phyloP scores from a whole-genome alignment of 345 rosid species.

The Reutealis trisperma region DNA sequence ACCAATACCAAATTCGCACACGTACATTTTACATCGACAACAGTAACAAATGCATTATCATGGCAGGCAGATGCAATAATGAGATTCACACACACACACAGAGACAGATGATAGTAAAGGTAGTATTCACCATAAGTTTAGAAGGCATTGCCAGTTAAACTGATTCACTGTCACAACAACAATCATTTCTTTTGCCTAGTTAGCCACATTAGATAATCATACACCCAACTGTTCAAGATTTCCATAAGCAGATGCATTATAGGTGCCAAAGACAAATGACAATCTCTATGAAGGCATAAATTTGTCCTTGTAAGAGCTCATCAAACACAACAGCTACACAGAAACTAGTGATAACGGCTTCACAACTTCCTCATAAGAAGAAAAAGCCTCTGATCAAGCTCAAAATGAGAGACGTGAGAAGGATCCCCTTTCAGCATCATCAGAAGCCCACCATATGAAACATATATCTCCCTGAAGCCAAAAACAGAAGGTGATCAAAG shows the following conservation, averaged over 20 bases:
- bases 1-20: too few relatives aligned
- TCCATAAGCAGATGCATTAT: neutral
- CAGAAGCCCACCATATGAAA: slow-evolving; percentile 78
- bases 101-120: neutral
- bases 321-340: neutral
- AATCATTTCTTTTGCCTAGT: neutral
- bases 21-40: too few relatives aligned
- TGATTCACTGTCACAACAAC: neutral
- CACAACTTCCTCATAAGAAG: slow-evolving; percentile 70
- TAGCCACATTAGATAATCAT: neutral
- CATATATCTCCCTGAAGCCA: slow-evolving; percentile 67
- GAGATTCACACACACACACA: neutral
- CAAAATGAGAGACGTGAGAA: slow-evolving; percentile 59
- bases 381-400: slow-evolving; percentile 84
- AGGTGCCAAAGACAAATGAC: neutral
- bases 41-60: too few relatives aligned
- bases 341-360: slow-evolving; percentile 13
- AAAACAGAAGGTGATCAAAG: neutral
- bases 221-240: neutral
- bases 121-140: neutral
- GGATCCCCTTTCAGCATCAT: slow-evolving; percentile 86
- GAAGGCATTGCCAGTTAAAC: neutral
- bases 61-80: too few relatives aligned
- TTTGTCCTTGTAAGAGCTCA: neutral
- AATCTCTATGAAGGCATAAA: neutral